Percentiles rank a stretch among this genome's conserved stretches.
Evolutionary conservation across 2,329 filamentous ascomycete genomes (phyloP).

Genomic region (Talaromyces sp.): DNA sequence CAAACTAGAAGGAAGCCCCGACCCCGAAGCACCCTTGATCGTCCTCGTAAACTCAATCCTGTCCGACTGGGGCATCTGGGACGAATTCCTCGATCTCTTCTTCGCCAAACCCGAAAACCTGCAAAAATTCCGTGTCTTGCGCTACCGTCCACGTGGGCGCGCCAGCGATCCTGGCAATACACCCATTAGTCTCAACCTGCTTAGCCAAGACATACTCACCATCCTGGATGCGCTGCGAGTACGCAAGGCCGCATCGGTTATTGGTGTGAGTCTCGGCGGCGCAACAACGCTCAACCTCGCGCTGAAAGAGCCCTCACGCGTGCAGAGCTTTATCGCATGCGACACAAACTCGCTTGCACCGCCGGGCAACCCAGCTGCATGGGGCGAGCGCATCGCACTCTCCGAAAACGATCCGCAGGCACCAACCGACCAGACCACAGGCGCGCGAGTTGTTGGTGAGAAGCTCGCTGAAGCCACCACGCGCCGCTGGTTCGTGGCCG

Average conservation of each 20-base stretch:
- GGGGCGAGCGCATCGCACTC: slow-evolving; percentile 70
- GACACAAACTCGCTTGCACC: slow-evolving; percentile 74
- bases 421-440: slow-evolving; percentile 34
- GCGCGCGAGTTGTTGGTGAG: slow-evolving; percentile 55
- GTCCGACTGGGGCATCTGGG: slow-evolving; percentile 76
- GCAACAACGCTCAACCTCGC: slow-evolving; percentile 72
- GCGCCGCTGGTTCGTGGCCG: slow-evolving; percentile 66
- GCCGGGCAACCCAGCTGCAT: slow-evolving; percentile 69
- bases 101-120: slow-evolving; percentile 46
- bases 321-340: slow-evolving; percentile 64
- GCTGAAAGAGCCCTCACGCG: slow-evolving; percentile 57
- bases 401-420: slow-evolving; percentile 52
- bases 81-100: slow-evolving; percentile 63
- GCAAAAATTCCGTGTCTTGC: slow-evolving; percentile 64
- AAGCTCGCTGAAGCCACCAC: slow-evolving; percentile 68
- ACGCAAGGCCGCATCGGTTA: slow-evolving; percentile 58
- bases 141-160: slow-evolving; percentile 73
- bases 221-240: slow-evolving; percentile 68
- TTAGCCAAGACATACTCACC: slow-evolving; percentile 63
- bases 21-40: slow-evolving; percentile 64
- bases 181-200: slow-evolving; percentile 58
- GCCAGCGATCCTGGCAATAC: slow-evolving; percentile 33
- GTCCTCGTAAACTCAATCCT: slow-evolving; percentile 78
- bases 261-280: slow-evolving; percentile 79
- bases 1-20: slow-evolving; percentile 66